Base-by-base conservation (phyloP, 371 early-diverging fungal genomes). In the Sporodiniella umbellata region DNA sequence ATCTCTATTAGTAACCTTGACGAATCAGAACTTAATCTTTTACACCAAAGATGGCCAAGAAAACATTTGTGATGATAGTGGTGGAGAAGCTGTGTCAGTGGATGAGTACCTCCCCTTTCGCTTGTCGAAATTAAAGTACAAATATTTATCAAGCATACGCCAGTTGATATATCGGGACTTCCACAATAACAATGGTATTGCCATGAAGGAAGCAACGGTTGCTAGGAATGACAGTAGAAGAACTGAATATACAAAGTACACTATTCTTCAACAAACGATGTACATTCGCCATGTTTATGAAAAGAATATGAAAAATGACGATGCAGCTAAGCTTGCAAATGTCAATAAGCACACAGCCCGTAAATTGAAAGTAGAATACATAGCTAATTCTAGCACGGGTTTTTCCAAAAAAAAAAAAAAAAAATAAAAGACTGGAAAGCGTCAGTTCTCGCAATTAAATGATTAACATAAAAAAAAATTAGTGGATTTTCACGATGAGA, bases 81-180 rank as follows among this genome's bases (percentile, higher is more conserved):
- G 44, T 21, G 48, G 48, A 43, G 4, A 54, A 14, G 55, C 43
- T 48, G 48, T 42, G 43, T 17, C 48, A 4, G 18, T 43, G 42
- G 44, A 54, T 48, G 48, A 54, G 48, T 26, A 26, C 18, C 48
- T 44, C 42, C 48, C 55, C 11, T 54, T 54, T 54, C 55, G 48
- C 33, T 43, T 53, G 8, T 19, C 39, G 21, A 39, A 10, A 21
- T 21, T 18, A 4, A 18, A 18, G 39, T 39, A 5, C 39, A 39
- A 39, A 39, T 19, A 21, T 18, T 39, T 21, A 39, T 39, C 8
- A 39, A 39, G n/a, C 39, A 39, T 39, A 39, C 39, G 21, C 19
- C 17, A 21, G 39, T 39, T 39, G 39, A 39, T 39, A 39, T 39
- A 21, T 39, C 39, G 8, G 11, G 39, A 19, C 39, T 39, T 18